phyloP scores from a whole-genome alignment of 2,329 filamentous ascomycete species.

The Chaetomium sp. region DNA sequence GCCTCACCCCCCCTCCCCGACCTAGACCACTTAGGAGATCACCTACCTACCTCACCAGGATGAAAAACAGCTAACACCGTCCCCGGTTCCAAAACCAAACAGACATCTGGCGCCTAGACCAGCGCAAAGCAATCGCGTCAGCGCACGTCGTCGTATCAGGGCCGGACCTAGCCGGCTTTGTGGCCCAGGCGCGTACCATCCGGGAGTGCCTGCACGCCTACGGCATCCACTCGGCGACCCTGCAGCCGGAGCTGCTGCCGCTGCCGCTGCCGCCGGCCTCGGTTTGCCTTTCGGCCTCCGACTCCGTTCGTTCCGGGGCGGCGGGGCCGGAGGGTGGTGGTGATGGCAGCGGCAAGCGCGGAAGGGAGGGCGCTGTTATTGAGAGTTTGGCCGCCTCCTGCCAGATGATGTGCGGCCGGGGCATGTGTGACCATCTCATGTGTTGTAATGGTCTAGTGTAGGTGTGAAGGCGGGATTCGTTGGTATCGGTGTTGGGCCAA shows the following conservation, averaged over 20 bases:
- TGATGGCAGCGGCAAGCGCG: not conserved
- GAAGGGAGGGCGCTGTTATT: not conserved
- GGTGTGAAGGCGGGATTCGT: constrained; percentile 4
- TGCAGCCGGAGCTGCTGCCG: constrained; percentile 62
- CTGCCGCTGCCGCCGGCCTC: not conserved
- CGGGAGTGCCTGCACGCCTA: constrained; percentile 72
- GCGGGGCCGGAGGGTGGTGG: not conserved
- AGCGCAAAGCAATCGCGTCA: constrained; percentile 69
- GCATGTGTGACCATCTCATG: constrained; percentile 53
- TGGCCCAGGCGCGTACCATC: constrained; percentile 61
- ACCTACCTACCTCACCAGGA: not conserved
- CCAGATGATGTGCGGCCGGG: constrained; percentile 53
- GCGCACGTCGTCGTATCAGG: constrained; percentile 68
- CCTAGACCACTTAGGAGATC: not conserved
- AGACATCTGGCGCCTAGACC: constrained; percentile 73
- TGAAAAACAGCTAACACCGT: constrained; percentile 13
- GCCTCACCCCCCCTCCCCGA: not conserved
- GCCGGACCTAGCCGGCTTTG: constrained; percentile 59
- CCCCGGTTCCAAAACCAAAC: not conserved
- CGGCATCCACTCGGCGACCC: constrained; percentile 69
- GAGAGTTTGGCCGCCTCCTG: constrained; percentile 40
- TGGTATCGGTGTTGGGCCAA: not conserved
- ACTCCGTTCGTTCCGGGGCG: not conserved
- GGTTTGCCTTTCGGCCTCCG: not conserved
- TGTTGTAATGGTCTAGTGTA: constrained; percentile 46